Evolutionary conservation across 2,329 filamentous ascomycete species (phyloP).

Genomic region (Verticillium isaacii): DNA sequence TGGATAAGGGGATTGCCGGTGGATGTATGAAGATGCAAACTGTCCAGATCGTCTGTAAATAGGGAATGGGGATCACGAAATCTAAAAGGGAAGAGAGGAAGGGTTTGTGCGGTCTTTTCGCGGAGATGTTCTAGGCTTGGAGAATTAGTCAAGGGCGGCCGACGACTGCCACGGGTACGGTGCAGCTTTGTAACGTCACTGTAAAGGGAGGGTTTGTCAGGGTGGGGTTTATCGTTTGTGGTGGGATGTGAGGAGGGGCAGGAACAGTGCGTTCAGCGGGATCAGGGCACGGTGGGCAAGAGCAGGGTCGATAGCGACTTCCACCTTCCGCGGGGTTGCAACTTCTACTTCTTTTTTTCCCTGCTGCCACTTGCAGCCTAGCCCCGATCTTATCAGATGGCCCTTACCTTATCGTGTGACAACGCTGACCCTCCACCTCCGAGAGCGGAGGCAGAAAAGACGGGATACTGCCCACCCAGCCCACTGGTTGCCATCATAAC

Average conservation of each 20-base stretch:
- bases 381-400: neutral
- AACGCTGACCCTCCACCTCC: neutral
- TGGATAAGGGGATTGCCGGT: neutral
- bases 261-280: neutral
- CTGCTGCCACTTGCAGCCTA: too few species aligned
- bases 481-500: neutral
- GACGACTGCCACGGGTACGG: conserved; percentile 1
- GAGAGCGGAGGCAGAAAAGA: neutral
- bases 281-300: neutral
- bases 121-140: neutral
- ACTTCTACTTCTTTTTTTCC: neutral
- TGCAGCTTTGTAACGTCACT: conserved; percentile 2
- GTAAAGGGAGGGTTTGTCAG: conserved; percentile 11
- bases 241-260: neutral
- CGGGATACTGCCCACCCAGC: neutral
- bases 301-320: neutral
- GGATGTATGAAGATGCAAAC: neutral
- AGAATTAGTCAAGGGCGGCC: conserved; percentile 8
- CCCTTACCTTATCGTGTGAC: neutral
- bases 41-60: neutral
- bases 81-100: neutral
- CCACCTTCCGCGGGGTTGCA: conserved; percentile 1
- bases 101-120: conserved; percentile 3
- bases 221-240: conserved; percentile 7
- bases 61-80: neutral